Evolutionary conservation across 1,139 yeast species (phyloP).

Genomic region (Taphrina confusa): DNA sequence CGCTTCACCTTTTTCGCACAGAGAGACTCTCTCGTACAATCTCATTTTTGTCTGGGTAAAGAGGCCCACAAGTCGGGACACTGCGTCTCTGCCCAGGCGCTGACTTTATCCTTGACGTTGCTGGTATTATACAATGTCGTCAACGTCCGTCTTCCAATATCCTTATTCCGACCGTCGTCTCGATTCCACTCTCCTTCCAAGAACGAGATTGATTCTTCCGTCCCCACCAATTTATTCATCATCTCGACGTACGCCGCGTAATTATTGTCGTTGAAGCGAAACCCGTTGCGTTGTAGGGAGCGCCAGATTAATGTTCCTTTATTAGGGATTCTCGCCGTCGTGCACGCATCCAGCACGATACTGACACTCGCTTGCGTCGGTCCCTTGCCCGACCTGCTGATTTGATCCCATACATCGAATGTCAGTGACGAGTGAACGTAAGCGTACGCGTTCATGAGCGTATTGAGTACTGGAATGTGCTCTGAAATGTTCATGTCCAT

Average conservation of each 20-base stretch:
- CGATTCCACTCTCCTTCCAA: neutral
- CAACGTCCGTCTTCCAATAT: slow-evolving; percentile 16
- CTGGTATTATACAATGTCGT: slow-evolving; percentile 24
- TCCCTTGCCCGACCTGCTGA: slow-evolving; percentile 10
- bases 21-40: neutral
- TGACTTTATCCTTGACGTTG: neutral
- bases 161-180: neutral
- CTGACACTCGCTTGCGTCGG: slow-evolving; percentile 28
- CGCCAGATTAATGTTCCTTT: slow-evolving; percentile 28
- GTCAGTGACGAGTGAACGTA: slow-evolving; percentile 25
- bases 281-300: slow-evolving; percentile 11
- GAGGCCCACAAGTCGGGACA: slow-evolving; percentile 22
- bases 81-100: slow-evolving; percentile 16
- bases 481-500: slow-evolving; percentile 31
- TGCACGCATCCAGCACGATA: slow-evolving; percentile 25
- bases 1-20: no score
- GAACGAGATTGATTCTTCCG: slow-evolving; percentile 12
- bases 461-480: slow-evolving; percentile 26
- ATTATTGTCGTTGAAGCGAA: slow-evolving; percentile 30
- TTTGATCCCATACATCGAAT: slow-evolving; percentile 29
- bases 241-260: slow-evolving; percentile 26
- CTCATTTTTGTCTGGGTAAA: neutral
- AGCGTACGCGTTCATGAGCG: slow-evolving; percentile 31
- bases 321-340: slow-evolving; percentile 12
- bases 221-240: slow-evolving; percentile 1